Evolutionary conservation across 2,329 filamentous ascomycete genomes (phyloP).

Genomic region (Domatiomyces globalis): DNA sequence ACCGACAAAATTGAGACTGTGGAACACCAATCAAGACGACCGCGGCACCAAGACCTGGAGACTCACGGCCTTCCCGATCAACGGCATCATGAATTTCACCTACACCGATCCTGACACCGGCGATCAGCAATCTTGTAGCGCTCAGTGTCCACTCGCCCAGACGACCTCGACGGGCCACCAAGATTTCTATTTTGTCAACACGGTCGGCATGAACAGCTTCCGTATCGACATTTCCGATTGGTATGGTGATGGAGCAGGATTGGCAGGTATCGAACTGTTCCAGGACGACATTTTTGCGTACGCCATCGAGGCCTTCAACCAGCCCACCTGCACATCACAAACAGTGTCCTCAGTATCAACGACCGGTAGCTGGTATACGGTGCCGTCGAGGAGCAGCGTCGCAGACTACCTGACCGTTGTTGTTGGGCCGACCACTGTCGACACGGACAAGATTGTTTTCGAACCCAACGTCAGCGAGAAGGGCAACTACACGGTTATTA

Average conservation of each 20-base stretch:
- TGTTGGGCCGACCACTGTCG: conserved; percentile 43
- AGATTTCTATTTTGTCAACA: conserved; percentile 83
- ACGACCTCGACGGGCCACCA: conserved; percentile 55
- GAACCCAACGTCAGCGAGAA: conserved; percentile 71
- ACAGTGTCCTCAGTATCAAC: conserved; percentile 49
- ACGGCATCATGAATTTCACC: conserved; percentile 92
- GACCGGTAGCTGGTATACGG: conserved; percentile 58
- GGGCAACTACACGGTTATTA: conserved; percentile 77
- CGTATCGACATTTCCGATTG: conserved; percentile 72
- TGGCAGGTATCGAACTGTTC: conserved; percentile 76
- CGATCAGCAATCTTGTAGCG: conserved; percentile 58
- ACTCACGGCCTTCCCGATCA: conserved; percentile 69
- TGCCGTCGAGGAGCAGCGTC: conserved; percentile 52
- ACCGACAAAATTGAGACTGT: conserved; percentile 73
- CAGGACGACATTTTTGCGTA: conserved; percentile 71
- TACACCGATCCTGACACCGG: conserved; percentile 65
- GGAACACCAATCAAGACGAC: conserved; percentile 73
- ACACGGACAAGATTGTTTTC: conserved; percentile 56
- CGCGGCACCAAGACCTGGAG: conserved; percentile 80
- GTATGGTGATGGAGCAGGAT: conserved; percentile 72
- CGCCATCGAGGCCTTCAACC: conserved; percentile 76
- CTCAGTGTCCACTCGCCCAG: conserved; percentile 67
- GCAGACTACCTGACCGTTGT: conserved; percentile 64
- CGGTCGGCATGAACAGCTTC: conserved; percentile 76
- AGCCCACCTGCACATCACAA: conserved; percentile 59